A percentile compares a stretch with the other conserved stretches of the same genome.
These are phyloP conservation scores for Apiosordaria backusii DNA, from an alignment of 495 filamentous ascomycete genomes.

Conservation along the genomic window DNA sequence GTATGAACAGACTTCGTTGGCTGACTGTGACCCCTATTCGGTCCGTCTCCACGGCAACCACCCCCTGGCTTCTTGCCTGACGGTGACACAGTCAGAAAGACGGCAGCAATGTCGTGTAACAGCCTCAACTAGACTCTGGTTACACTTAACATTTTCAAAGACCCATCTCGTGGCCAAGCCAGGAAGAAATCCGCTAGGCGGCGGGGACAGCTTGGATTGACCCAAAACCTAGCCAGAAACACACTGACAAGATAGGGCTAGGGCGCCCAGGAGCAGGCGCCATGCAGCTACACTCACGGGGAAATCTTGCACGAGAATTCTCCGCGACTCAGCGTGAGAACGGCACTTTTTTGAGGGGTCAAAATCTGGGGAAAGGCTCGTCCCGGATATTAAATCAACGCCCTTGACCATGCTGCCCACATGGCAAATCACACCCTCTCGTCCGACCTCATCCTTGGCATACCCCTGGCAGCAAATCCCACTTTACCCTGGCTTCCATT, in stretches of 20 bases:
- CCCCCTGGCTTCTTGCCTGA: too few relatives aligned
- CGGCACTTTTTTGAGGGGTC: not conserved
- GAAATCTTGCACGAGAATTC: too few relatives aligned
- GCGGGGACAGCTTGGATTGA: too few relatives aligned
- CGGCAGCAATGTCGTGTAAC: too few relatives aligned
- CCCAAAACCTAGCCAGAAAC: too few relatives aligned
- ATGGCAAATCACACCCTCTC: not conserved
- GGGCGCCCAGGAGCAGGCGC: too few relatives aligned
- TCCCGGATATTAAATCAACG: conserved; percentile 1
- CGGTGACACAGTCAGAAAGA: not conserved
- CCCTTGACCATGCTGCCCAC: not conserved
- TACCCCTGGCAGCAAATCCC: not conserved
- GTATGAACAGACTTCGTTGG: not conserved
- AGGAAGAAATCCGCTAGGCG: too few relatives aligned
- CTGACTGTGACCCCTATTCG: not conserved
- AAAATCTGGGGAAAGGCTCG: conserved; percentile 6
- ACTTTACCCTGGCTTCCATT: not conserved
- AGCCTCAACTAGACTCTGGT: too few relatives aligned
- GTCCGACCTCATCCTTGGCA: not conserved
- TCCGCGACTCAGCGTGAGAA: not conserved
- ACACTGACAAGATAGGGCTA: too few relatives aligned
- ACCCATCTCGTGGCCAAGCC: too few relatives aligned
- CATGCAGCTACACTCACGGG: too few relatives aligned
- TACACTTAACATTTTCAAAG: too few relatives aligned
- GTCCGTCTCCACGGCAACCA: not conserved